Evolutionary conservation across 148 eudicot genomes (phyloP), one percentile per base, ranked within the genome.

Genomic region (Heliosperma pusillum): DNA sequence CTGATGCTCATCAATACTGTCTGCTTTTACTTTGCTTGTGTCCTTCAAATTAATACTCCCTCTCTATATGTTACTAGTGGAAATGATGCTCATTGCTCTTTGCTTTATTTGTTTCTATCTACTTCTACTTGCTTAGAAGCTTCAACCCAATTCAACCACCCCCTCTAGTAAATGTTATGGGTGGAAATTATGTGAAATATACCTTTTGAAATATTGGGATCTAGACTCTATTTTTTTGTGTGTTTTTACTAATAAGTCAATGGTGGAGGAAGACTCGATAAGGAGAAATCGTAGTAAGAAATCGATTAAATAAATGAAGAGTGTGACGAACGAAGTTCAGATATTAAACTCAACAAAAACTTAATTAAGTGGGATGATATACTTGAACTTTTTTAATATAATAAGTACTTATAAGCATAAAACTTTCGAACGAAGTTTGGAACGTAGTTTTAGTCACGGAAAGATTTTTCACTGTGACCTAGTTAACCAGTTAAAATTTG

Each of bases 91-190:
- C 16, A 47, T 10, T 47, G 13, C 53, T 47, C 16, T 47, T 11
- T 47, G 53, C 53, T 47, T 50, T 50, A 50, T 50, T 50, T 50
- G 19, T 11, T 50, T 50, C n/a, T n/a, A n/a, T n/a, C n/a, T n/a
- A n/a, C n/a, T n/a, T n/a, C 55, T 50, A 50, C 53, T 65, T 65
- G 69, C 69, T 47, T 65, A 33, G 69, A 65, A 65, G 45, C 69
- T 33, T 33, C 69, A 30, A 4, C 6, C 45, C 36, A 61, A 22
- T 61, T 61, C 27, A 50, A 50, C 55, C 19, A 50, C 55, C 13
- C 55, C 55, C 55, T 50, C 55, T 16, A 13, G 5, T 50, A 50
- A 24, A 59, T 21, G 26, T 59, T 21, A 22, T 22, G 13, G 22
- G 64, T 59, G 25, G 27, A 59, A 7, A 21, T 59, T 29, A 21